Base-by-base conservation (phyloP, 2,329 filamentous ascomycete species). In the Dactylonectria macrodidyma region DNA sequence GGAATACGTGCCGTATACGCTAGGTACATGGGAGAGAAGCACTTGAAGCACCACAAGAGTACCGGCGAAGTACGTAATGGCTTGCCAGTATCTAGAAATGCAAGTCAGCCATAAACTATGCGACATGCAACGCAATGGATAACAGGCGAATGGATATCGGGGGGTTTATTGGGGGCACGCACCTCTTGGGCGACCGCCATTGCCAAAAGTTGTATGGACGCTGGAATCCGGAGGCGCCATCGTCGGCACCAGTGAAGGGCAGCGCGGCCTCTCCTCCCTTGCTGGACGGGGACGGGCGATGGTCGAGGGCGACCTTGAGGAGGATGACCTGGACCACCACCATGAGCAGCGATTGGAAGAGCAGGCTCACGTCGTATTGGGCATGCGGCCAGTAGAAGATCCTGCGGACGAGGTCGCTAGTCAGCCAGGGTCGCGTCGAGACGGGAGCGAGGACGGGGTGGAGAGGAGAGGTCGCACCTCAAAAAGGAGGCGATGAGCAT, bases 121-220 rank as follows among this genome's bases (percentile, higher is more conserved):
- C 33, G 51, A 26, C n/a, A 33, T 33, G 54, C 30, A 12, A 54
- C 30, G 30, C 12, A 19, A 19, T 10, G 24, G 14, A n/a, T 38
- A 22, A 10, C 11, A 22, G 44, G 19, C 19, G 19, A 19, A 19
- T 19, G 19, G 19, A 19, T 19, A 19, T 19, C 19, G 19, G n/a
- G 12, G 4, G 41, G 9, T 19, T 48, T 24, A 30, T 52, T n/a
- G 22, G 50, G 14, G 50, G 14, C 41, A 84, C 88, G 67, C 78
- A 91, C 83, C 92, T 92, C 74, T 90, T 90, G 6, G 90, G 86
- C 22, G 88, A 89, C 64, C 90, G 87, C 93, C 93, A 95, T 80
- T 93, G 92, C 93, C 93, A 95, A 79, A 95, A 95, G 75, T 90
- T 88, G 78, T 91, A 95, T 1, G 93, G 93, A 26, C 93, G 85